Evolutionary conservation across 2,329 filamentous ascomycete species (phyloP).

Genomic region (Lachnellula willkommii): DNA sequence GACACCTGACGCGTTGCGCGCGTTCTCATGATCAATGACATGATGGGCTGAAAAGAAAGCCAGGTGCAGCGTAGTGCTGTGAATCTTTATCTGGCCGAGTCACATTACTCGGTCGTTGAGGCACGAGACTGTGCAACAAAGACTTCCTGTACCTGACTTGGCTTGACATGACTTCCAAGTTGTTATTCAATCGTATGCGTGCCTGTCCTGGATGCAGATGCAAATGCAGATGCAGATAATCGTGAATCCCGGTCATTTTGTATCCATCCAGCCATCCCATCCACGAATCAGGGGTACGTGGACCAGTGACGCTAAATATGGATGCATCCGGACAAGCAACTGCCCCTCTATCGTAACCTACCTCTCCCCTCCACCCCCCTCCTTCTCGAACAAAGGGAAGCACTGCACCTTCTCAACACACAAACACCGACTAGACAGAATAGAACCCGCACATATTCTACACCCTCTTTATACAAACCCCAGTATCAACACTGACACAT

Average conservation of each 20-base stretch:
- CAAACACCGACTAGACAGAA: background rate
- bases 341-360: conserved; percentile 3
- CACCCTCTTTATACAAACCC: background rate
- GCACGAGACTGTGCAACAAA: background rate
- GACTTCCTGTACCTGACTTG: background rate
- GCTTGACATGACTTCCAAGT: no score
- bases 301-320: no score
- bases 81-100: background rate
- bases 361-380: conserved; percentile 3
- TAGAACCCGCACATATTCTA: background rate
- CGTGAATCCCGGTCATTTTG: background rate
- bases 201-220: background rate
- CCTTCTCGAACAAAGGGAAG: conserved; percentile 6
- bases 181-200: background rate
- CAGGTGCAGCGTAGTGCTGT: background rate
- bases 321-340: background rate
- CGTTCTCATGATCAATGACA: background rate
- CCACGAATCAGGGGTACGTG: background rate
- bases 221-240: conserved; percentile 4
- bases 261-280: background rate
- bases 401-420: background rate
- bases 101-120: background rate
- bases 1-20: background rate
- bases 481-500: background rate
- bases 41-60: background rate